Base-by-base conservation (phyloP, 805 yeast genomes). In the Suhomyces kilbournensis region DNA sequence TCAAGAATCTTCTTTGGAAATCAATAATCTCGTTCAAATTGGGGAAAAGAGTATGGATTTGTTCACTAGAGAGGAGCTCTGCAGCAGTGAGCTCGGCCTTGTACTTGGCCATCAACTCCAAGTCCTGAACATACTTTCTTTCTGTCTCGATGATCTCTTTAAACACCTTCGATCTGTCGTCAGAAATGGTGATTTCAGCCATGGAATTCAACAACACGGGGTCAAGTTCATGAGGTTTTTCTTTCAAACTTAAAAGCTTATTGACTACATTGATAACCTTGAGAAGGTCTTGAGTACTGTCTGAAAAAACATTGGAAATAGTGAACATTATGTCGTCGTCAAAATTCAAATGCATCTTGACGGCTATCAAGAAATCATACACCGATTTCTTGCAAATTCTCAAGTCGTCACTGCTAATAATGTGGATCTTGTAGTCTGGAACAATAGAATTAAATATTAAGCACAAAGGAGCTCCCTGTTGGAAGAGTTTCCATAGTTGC, bases 381-480 rank as follows among this genome's bases (percentile, higher is more conserved):
- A 94, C 90, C 22, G 90, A 85, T 72, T 87, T 86, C 64, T 94
- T 94, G 70, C 96, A 89, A 47, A 86, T 80, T 63, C 90, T 85
- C 56, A 89, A 65, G 65, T 93, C 97, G 63, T 88, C 93, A 32
- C 93, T 83, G 17, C 86, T 81, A 6, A 86, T 82, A 14, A 85
- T 79, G 1, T 86, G 78, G 44, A 87, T 73, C 50, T 84, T 82
- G 50, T 79, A 77, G 42, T 76, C 67, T 40, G 71, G 68, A 50
- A 77, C 77, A 19, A 90, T 78, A 12, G 83, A 75, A 69, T 94
- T 93, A 75, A 87, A 90, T 7, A 93, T 73, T 42, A 90, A 80
- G 68, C 98, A 92, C 42, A 94, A 74, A 3, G 98, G 96, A 2
- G 96, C 86, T 9, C 98, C 99, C 62, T 88, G 90, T 62, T 93